Evolutionary conservation across 257 asterid genomes (phyloP), one percentile per base, ranked within the genome.

Genomic region (Schizonepeta tenuifolia): DNA sequence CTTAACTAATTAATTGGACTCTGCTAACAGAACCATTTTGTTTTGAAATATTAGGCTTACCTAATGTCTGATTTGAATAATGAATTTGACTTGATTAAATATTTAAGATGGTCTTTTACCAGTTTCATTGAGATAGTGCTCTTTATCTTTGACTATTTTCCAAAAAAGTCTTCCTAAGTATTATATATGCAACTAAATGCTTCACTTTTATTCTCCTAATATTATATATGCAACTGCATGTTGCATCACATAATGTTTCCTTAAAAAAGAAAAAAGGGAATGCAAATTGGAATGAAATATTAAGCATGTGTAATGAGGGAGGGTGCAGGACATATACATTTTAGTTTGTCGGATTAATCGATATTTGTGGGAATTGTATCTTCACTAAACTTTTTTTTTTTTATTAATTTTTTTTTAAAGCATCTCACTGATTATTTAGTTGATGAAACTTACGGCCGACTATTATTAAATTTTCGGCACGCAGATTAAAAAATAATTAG

Each of bases 41-140:
- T 59, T 60, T 62, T 7, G 72, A 67, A 38, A 77, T 74, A 83
- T 86, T 86, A 86, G 97, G 95, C 91, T 59, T 63, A 85, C 91
- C 88, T 75, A 81, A 81, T 74, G 60, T 65, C 70, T 64, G 47
- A 77, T n/a, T 38, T 69, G 78, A 74, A 73, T 78, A 68, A 64
- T 69, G 59, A 38, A 65, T 49, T 69, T 69, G 75, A 60, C 65
- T 40, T 49, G 31, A 18, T 46, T 49, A 36, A 10, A 62, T 35
- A 33, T 36, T 20, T 33, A 13, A 11, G 54, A 64, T 60, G 71
- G 33, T 0, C 14, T 12, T 72, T 47, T 50, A 62, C 65, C 75
- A 21, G 22, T 54, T 63, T 21, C 31, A 31, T 58, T 65, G 22
- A 35, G 73, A 51, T 73, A 53, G 72, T 80, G 80, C 59, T 44